Evolutionary conservation across 768 basidiomycete genomes (phyloP).

Genomic region (Trametes meyenii): DNA sequence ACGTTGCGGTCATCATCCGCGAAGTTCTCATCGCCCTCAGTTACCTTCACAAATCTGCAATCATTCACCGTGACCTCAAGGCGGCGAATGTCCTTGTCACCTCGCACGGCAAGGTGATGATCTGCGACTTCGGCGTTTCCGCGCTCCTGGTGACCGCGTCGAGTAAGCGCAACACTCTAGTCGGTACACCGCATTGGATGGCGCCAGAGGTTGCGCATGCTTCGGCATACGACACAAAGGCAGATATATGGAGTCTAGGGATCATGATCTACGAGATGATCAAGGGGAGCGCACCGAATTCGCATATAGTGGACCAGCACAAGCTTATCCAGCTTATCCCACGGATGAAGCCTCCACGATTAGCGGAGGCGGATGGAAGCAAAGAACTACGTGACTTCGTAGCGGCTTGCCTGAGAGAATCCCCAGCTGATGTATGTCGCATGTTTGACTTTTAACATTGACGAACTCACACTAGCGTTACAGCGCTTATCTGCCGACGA

Average conservation of each 20-base stretch:
- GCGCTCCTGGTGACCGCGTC: conserved; percentile 82
- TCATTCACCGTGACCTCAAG: conserved; percentile 98
- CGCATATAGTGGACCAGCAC: conserved; percentile 79
- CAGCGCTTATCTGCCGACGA: conserved; percentile 92
- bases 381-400: conserved; percentile 91
- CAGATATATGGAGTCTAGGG: conserved; percentile 97
- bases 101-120: conserved; percentile 85
- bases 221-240: conserved; percentile 95
- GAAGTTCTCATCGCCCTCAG: conserved; percentile 86
- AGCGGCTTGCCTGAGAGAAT: conserved; percentile 77
- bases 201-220: conserved; percentile 95
- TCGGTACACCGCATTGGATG: conserved; percentile 99
- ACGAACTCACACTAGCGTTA: background rate
- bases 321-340: conserved; percentile 90
- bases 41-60: conserved; percentile 90
- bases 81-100: conserved; percentile 96
- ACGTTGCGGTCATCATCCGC: conserved; percentile 82
- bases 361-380: conserved; percentile 77
- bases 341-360: conserved; percentile 76
- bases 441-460: background rate
- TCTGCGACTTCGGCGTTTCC: conserved; percentile 98
- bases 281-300: conserved; percentile 94
- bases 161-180: conserved; percentile 94
- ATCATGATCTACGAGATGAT: conserved; percentile 97
- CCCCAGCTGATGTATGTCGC: conserved; percentile 68